Conservation (phyloP, 1,284 basidiomycete species). For the Ceratobasidium theobromae region DNA sequence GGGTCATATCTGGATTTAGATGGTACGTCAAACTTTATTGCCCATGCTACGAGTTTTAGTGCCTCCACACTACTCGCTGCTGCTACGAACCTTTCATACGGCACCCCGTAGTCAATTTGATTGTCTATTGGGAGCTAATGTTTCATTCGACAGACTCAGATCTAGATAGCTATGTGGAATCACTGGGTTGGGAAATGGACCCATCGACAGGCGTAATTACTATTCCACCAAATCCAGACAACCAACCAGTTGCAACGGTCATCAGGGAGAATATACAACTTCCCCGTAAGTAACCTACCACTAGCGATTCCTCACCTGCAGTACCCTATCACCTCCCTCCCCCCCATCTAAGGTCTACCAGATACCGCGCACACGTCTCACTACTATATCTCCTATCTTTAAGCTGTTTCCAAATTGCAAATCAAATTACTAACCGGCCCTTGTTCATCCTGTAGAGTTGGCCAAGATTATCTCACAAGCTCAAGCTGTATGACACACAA, state of each 20-base stretch:
- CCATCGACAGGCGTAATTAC: conserved; percentile 59
- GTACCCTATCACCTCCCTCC: no score
- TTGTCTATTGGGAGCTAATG: conserved; percentile 42
- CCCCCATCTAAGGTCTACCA: no score
- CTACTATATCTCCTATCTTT: no score
- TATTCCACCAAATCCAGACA: conserved; percentile 88
- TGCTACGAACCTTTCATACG: no score
- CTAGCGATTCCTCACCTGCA: background rate
- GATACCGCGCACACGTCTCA: no score
- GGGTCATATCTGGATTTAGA: conserved; percentile 72
- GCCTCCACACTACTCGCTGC: conserved; percentile 39
- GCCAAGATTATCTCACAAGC: conserved; percentile 80
- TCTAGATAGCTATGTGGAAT: conserved; percentile 64
- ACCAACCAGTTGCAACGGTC: conserved; percentile 91
- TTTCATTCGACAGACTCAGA: conserved; percentile 53
- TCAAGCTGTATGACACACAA: conserved; percentile 33
- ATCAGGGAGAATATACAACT: conserved; percentile 89
- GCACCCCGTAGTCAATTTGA: conserved; percentile 10
- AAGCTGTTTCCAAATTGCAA: no score
- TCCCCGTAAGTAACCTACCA: conserved; percentile 63
- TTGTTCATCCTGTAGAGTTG: conserved; percentile 58
- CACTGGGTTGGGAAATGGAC: conserved; percentile 76
- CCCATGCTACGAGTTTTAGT: conserved; percentile 27
- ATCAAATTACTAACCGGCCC: background rate
- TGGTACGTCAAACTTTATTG: conserved; percentile 47